Evolutionary conservation across 2,329 filamentous ascomycete genomes (phyloP).

Genomic region (Chaetomiaceae sp.): DNA sequence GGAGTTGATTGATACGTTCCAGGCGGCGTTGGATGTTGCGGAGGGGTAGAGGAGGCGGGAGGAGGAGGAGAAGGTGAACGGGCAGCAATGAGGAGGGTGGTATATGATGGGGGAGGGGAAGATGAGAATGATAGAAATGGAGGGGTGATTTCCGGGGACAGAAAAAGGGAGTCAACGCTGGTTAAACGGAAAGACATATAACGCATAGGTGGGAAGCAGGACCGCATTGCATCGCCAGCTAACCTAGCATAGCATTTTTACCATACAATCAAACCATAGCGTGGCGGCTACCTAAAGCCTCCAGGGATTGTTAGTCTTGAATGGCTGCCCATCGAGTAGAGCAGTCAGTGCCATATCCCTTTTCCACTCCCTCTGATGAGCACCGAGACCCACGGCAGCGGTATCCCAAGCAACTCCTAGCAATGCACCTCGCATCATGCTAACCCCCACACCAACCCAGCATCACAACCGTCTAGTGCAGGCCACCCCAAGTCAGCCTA

Average conservation of each 20-base stretch:
- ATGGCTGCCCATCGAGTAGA: not conserved
- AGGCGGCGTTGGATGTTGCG: constrained; percentile 33
- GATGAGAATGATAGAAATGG: not conserved
- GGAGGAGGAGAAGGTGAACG: not conserved
- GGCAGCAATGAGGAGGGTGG: not conserved
- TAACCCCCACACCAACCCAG: not conserved
- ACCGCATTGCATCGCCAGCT: not conserved
- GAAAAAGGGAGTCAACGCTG: not conserved
- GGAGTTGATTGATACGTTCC: constrained; percentile 39
- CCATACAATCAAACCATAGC: not conserved
- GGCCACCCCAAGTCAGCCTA: too few species aligned
- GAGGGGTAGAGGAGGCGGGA: constrained; percentile 2
- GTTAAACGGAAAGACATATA: too few species aligned
- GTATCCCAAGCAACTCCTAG: not conserved
- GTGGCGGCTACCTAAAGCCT: not conserved
- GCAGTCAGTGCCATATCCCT: not conserved
- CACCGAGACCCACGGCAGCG: not conserved
- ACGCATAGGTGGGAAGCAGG: too few species aligned
- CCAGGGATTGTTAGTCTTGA: not conserved
- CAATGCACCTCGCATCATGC: not conserved
- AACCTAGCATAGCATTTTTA: constrained; percentile 2
- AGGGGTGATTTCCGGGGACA: not conserved
- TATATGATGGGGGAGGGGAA: not conserved
- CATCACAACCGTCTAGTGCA: not conserved
- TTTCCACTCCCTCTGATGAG: too few species aligned